A percentile compares a stretch with the other conserved stretches of the same genome.
Conservation (phyloP, 495 filamentous ascomycete genomes). For the Staphylotrichum longicolle region DNA sequence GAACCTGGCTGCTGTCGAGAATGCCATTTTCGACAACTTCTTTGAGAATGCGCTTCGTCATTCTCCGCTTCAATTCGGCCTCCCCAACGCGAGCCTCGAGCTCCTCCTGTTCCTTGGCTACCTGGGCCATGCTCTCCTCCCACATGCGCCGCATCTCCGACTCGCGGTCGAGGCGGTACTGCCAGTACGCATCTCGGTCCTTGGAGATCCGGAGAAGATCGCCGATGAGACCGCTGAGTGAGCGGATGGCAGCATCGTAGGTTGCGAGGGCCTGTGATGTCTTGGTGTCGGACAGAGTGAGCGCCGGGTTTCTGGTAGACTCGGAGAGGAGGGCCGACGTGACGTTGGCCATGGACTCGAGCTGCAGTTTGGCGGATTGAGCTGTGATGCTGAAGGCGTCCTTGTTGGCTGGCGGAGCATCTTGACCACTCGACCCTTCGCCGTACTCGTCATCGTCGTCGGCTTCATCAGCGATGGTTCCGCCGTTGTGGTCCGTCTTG, state of each 20-base stretch:
- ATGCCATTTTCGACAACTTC: conserved; percentile 72
- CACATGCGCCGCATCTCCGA: conserved; percentile 85
- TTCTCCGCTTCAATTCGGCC: conserved; percentile 82
- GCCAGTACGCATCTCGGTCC: conserved; percentile 95
- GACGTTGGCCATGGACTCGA: conserved; percentile 83
- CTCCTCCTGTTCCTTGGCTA: conserved; percentile 89
- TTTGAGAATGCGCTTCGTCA: conserved; percentile 83
- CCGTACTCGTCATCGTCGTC: conserved; percentile 83
- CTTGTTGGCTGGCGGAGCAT: conserved; percentile 67
- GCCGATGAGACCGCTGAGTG: conserved; percentile 79
- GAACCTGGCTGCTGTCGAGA: conserved; percentile 43
- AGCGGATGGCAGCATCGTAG: conserved; percentile 85
- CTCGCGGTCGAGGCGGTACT: conserved; percentile 88
- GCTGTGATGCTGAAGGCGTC: conserved; percentile 95
- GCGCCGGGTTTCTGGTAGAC: conserved; percentile 61
- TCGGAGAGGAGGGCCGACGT: conserved; percentile 77
- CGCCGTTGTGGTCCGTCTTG: conserved; percentile 29
- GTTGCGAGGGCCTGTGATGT: conserved; percentile 76
- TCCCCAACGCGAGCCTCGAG: conserved; percentile 84
- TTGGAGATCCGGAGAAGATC: conserved; percentile 87
- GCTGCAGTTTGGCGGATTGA: conserved; percentile 87
- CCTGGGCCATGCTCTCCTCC: conserved; percentile 97
- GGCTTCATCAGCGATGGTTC: conserved; percentile 40
- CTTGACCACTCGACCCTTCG: conserved; percentile 78
- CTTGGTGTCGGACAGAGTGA: conserved; percentile 69